Conservation (phyloP, 495 filamentous ascomycete species). For the Articulospora tetracladia region DNA sequence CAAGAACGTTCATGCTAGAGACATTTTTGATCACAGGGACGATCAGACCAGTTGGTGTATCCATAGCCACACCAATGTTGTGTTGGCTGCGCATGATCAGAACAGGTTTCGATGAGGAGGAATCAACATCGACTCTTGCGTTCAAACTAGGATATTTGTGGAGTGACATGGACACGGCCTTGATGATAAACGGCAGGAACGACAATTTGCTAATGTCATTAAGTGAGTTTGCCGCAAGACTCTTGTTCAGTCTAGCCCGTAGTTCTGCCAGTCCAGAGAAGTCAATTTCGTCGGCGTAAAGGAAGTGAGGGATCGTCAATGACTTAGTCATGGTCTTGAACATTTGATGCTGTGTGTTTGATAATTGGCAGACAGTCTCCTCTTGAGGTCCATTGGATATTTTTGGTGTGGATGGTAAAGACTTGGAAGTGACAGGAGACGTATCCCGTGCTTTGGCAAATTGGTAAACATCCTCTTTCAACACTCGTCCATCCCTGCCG, state of each 20-base stretch:
- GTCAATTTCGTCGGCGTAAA: constrained; percentile 84
- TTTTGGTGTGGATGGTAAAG: constrained; percentile 12
- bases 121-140: constrained; percentile 63
- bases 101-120: constrained; percentile 50
- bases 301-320: constrained; percentile 85
- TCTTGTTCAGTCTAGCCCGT: constrained; percentile 63
- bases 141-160: constrained; percentile 83
- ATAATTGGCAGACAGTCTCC: constrained; percentile 64
- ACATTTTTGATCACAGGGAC: constrained; percentile 96
- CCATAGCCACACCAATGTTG: constrained; percentile 96
- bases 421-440: constrained; percentile 1
- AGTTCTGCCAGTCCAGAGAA: constrained; percentile 67
- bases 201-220: constrained; percentile 60
- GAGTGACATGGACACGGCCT: constrained; percentile 84
- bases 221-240: constrained; percentile 30
- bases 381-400: constrained; percentile 42
- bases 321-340: constrained; percentile 98
- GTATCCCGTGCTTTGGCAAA: constrained; percentile 48
- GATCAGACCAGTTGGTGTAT: constrained; percentile 83
- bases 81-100: constrained; percentile 77
- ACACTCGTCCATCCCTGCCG: constrained; percentile 85
- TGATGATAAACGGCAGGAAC: constrained; percentile 91
- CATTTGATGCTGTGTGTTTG: constrained; percentile 84
- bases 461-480: constrained; percentile 90
- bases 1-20: constrained; percentile 62